Evolutionary conservation across 495 filamentous ascomycete genomes (phyloP), one percentile per base, ranked within the genome.

Genomic region (Glutinoglossum americanum): DNA sequence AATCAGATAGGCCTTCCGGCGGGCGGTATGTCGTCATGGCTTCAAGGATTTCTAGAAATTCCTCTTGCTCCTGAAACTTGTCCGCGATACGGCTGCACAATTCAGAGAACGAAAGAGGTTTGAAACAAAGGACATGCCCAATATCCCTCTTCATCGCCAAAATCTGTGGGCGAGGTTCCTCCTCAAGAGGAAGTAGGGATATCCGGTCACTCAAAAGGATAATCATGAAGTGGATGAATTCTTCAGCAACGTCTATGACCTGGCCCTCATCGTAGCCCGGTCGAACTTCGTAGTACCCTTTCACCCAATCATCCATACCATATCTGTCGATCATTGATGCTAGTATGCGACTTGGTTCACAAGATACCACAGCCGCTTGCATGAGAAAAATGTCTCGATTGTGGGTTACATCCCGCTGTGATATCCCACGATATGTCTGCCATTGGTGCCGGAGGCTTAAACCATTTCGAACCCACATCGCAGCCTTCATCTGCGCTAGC

Each of bases 381-480:
- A 99, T 70, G 21, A 97, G 75, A 68, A 95, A 93, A 59, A 99
- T 92, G 67, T 99, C 92, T 54, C 92, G 80, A 64, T 94, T 87
- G 64, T 95, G 89, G 0, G 87, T 85, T 54, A 95, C 83, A 70
- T 97, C 90, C 59, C 92, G 77, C 61, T 89, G 84, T 1, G 78
- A 76, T 39, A 96, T 85, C 45, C 86, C 87, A 51, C 87, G 81
- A 64, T 97, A 97, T 13, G 88, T 89, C 17, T 84, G 82, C 69
- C 88, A 88, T 66, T 99, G 92, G 66, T 99, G 92, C 15, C 87
- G 81, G 49, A 99, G 78, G 66, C 89, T 95, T 62, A 96, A 80
- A 9, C 92, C 92, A 65, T 99, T 99, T 35, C 92, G 82, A 41
- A 99, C 93, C 92, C 92, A 99, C 85, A 96, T 92, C 17, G 85